A percentile compares a stretch with the other conserved stretches of the same genome.
phyloP scores from a whole-genome alignment of 116 monocot species.

The Posidonia oceanica region DNA sequence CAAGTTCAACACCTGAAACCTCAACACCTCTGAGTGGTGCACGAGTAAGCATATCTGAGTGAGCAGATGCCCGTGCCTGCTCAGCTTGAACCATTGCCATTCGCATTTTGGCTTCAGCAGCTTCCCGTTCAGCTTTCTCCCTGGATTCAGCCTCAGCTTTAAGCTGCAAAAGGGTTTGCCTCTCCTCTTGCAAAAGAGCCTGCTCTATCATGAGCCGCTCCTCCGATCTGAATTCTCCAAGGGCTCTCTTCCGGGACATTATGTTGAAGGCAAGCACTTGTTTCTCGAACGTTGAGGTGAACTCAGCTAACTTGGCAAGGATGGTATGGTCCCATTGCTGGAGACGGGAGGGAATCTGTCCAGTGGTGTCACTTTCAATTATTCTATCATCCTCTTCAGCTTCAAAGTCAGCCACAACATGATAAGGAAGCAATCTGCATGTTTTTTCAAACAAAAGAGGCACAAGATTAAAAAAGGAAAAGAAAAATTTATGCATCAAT shows the following conservation, averaged over 20 bases:
- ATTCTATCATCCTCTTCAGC: constrained; percentile 92
- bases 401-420: constrained; percentile 84
- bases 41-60: constrained; percentile 42
- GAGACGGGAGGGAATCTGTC: constrained; percentile 67
- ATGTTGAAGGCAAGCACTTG: constrained; percentile 95
- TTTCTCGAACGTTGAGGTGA: constrained; percentile 82
- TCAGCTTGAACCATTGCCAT: constrained; percentile 67
- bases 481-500: background rate
- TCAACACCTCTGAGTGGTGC: constrained; percentile 43
- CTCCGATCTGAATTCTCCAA: constrained; percentile 85
- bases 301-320: constrained; percentile 64
- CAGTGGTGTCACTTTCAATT: constrained; percentile 70
- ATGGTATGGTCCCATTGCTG: constrained; percentile 96
- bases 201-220: constrained; percentile 89
- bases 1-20: constrained; percentile 24
- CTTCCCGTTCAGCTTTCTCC: constrained; percentile 66
- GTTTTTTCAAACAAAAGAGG: background rate
- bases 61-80: constrained; percentile 46
- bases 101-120: constrained; percentile 59
- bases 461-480: background rate
- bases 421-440: constrained; percentile 77
- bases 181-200: constrained; percentile 67
- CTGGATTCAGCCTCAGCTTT: constrained; percentile 54
- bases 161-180: constrained; percentile 37
- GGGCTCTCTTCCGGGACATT: constrained; percentile 59